Evolutionary conservation across 805 yeast genomes (phyloP), one percentile per base, ranked within the genome.

Genomic region (Yarrowia bubula): DNA sequence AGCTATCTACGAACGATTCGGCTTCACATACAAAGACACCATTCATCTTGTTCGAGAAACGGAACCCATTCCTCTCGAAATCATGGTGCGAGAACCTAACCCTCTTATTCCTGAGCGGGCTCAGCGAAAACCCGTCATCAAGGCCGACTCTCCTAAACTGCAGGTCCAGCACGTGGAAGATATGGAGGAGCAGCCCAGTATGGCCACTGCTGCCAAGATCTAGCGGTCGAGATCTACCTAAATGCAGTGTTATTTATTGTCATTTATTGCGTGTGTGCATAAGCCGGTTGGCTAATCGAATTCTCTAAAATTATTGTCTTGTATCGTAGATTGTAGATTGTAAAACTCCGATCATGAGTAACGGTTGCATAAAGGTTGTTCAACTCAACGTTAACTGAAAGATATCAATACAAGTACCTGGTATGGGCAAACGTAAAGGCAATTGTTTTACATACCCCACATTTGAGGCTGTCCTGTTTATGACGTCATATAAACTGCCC

Each of bases 1-100:
- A 39, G 76, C 75, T 64, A 83, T 85, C 66, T 85, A 85, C 72
- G 78, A 78, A 67, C 83, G 83, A 71, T 75, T 84, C 69, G 87
- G 86, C 17, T 85, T 83, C 62, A 50, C 67, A 50, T 65, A 47
- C 43, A 53, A 55, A 33, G 64, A 65, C 44, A 55, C 60, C 10
- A 43, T 71, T 28, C 33, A 58, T 22, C 51, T 70, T 8, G 64
- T 50, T 15, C 64, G 67, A 28, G 57, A 33, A 31, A 55, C 62
- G 39, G 50, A 66, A 38, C 68, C 69, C 28, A 51, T 69, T 32
- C 65, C 70, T 10, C 47, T 69, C 39, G 66, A 69, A 22, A 66
- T 69, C 44, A 70, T 71, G 73, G 65, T 78, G 71, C 69, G 73
- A 14, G 71, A 70, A 18, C 68, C 72, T 11, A 61, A 68, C 37